These are phyloP conservation scores for Hypoxylon intermedium DNA, from an alignment of 495 filamentous ascomycete genomes.

Conservation along the genomic window DNA sequence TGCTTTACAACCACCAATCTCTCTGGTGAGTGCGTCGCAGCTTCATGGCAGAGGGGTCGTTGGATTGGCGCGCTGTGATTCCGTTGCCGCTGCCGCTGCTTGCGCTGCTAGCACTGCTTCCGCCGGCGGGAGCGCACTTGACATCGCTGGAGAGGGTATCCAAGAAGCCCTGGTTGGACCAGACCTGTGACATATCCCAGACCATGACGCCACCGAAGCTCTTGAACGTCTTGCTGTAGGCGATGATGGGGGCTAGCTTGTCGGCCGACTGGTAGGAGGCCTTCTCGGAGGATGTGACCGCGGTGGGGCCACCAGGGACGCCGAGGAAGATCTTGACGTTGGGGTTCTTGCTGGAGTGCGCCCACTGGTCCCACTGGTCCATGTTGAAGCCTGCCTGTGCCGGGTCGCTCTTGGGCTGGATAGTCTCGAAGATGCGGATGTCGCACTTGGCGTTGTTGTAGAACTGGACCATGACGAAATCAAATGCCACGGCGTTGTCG, in stretches of 20 bases:
- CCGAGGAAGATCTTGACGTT: slow-evolving; percentile 71
- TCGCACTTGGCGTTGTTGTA: slow-evolving; percentile 69
- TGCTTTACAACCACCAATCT: slow-evolving; percentile 15
- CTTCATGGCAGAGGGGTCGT: neutral
- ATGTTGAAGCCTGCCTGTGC: slow-evolving; percentile 68
- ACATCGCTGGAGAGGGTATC: slow-evolving; percentile 17
- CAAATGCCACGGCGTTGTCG: slow-evolving; percentile 54
- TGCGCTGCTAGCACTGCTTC: neutral
- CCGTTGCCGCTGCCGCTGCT: neutral
- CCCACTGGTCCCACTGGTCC: slow-evolving; percentile 73
- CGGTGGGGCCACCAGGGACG: slow-evolving; percentile 66
- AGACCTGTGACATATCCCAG: slow-evolving; percentile 71
- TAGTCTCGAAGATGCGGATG: slow-evolving; percentile 56
- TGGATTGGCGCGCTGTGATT: slow-evolving; percentile 13
- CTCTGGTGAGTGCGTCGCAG: slow-evolving; percentile 21
- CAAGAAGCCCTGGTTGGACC: slow-evolving; percentile 64
- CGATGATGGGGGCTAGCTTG: slow-evolving; percentile 56
- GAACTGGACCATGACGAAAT: slow-evolving; percentile 74
- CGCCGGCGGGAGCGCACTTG: slow-evolving; percentile 14
- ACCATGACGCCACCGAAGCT: slow-evolving; percentile 76
- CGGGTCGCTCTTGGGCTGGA: slow-evolving; percentile 39
- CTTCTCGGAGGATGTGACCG: slow-evolving; percentile 59
- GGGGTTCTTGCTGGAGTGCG: slow-evolving; percentile 65
- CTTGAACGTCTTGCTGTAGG: slow-evolving; percentile 57
- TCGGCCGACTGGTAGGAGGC: slow-evolving; percentile 60